Percentiles rank a stretch among this genome's conserved stretches.
Conservation (phyloP, 371 early-diverging fungal species). For the Zancudomyces culisetae region DNA sequence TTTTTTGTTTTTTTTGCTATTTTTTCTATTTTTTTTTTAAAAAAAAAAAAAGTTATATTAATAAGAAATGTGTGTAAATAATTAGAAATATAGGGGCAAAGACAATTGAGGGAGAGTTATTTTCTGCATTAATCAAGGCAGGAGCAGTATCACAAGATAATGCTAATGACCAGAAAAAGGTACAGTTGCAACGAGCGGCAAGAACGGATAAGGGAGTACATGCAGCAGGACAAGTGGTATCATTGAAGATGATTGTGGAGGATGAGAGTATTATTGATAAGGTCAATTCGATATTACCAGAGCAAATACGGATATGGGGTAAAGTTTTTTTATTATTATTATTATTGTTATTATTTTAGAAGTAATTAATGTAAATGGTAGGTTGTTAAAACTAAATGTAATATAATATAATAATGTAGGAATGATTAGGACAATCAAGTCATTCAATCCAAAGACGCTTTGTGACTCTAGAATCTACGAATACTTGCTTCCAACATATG, state of each 20-base stretch:
- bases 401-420: slow-evolving; percentile 27
- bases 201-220: slow-evolving; percentile 99
- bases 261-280: slow-evolving; percentile 46
- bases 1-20: no score
- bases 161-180: slow-evolving; percentile 54
- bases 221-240: slow-evolving; percentile 90
- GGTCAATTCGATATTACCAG: slow-evolving; percentile 54
- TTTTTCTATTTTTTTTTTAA: no score
- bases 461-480: slow-evolving; percentile 94
- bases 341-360: not conserved
- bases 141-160: slow-evolving; percentile 61
- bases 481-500: slow-evolving; percentile 90
- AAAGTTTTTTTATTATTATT: not conserved
- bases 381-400: no score
- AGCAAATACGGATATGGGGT: slow-evolving; percentile 76
- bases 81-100: slow-evolving; percentile 36
- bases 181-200: slow-evolving; percentile 59
- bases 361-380: no score
- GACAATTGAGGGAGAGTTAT: slow-evolving; percentile 66
- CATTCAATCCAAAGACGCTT: slow-evolving; percentile 78
- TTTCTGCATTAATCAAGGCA: slow-evolving; percentile 47
- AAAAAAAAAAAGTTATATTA: no score
- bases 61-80: no score
- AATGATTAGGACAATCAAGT: slow-evolving; percentile 44
- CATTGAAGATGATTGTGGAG: slow-evolving; percentile 71